Percentiles rank a stretch among this genome's conserved stretches.
Evolutionary conservation across 164 flowering plant species (phyloP).

Genomic region (Umbellularia californica): DNA sequence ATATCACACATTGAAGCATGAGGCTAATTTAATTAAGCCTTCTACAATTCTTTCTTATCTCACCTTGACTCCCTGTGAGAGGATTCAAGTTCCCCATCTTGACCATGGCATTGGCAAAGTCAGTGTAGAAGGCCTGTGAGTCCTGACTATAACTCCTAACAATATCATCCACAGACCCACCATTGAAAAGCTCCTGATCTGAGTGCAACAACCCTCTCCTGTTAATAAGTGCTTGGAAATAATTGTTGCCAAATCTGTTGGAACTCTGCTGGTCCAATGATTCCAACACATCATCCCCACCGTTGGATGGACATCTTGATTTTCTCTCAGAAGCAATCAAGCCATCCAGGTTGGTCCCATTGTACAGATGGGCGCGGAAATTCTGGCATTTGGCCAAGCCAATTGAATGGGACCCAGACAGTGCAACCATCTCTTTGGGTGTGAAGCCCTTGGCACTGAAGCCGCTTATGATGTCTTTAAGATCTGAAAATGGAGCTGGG

Average conservation of each 20-base stretch:
- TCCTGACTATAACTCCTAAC: slow-evolving; percentile 22
- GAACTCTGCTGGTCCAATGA: slow-evolving; percentile 29
- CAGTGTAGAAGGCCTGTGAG: slow-evolving; percentile 16
- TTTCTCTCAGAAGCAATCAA: slow-evolving; percentile 21
- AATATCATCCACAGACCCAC: slow-evolving; percentile 26
- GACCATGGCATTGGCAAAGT: slow-evolving; percentile 29
- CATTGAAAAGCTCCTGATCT: slow-evolving; percentile 33
- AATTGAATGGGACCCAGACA: slow-evolving; percentile 28
- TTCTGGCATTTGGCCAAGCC: slow-evolving; percentile 21
- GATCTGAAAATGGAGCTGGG: slow-evolving; percentile 19
- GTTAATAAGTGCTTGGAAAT: slow-evolving; percentile 21
- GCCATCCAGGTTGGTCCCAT: slow-evolving; percentile 24
- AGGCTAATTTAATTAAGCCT: slow-evolving; percentile 14
- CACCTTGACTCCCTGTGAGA: slow-evolving; percentile 20
- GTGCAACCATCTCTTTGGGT: slow-evolving; percentile 29
- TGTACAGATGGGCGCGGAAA: slow-evolving; percentile 24
- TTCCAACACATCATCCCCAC: slow-evolving; percentile 24
- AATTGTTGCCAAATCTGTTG: slow-evolving; percentile 29
- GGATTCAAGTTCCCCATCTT: slow-evolving; percentile 27
- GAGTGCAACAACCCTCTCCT: slow-evolving; percentile 30
- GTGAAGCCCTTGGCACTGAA: slow-evolving; percentile 28
- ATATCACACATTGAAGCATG: too few species aligned
- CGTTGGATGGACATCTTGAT: slow-evolving; percentile 23
- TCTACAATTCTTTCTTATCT: slow-evolving; percentile 27
- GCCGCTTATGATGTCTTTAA: slow-evolving; percentile 14